Base-by-base conservation (phyloP, 1,284 basidiomycete species). In the Sanghuangporus baumii region DNA sequence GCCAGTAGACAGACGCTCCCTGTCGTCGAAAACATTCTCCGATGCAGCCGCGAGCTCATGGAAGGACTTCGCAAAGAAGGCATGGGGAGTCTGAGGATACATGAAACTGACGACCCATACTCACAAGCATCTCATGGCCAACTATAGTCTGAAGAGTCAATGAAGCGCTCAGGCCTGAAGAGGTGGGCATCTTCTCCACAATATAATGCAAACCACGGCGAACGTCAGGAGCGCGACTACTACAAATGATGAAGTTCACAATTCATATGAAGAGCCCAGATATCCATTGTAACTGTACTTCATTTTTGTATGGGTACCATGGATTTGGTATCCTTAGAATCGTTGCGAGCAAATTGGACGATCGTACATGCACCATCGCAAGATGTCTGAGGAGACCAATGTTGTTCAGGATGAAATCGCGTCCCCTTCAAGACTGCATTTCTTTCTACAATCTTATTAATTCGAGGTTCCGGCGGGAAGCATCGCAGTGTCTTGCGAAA, bases 161-260 rank as follows among this genome's bases (percentile, higher is more conserved):
- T 71, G 73, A 82, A 83, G 0, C 80, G 75, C 60, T 83, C 79
- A 1, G 78, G 79, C 38, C 70, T 75, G 70, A 78, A 81, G 31
- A 73, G 71, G 31, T 72, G 69, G 0, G 72, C 72, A 55, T 84
- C 81, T 2, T 64, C 55, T 14, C 81, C 80, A 76, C 79, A 84
- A 36, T 73, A 67, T 31, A 77, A 47, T 11, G 74, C 74, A 74
- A 55, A 31, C 26, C 12, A 8, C 26, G 5, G 12, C 14, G 31
- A 34, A 14, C 18, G 11, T 12, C 9, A 12, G 12, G 36, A 6
- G 6, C 6, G 52, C 9, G 31, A n/a, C 8, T 36, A 36, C 23
- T 1, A 16, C 47, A 46, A 48, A 36, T 34, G 47, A 26, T 16
- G 43, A 4, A 14, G 68, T 73, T 63, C 55, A 76, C 77, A 66